Conservation (phyloP, 495 filamentous ascomycete species). For the Parachaetomium inaequale region DNA sequence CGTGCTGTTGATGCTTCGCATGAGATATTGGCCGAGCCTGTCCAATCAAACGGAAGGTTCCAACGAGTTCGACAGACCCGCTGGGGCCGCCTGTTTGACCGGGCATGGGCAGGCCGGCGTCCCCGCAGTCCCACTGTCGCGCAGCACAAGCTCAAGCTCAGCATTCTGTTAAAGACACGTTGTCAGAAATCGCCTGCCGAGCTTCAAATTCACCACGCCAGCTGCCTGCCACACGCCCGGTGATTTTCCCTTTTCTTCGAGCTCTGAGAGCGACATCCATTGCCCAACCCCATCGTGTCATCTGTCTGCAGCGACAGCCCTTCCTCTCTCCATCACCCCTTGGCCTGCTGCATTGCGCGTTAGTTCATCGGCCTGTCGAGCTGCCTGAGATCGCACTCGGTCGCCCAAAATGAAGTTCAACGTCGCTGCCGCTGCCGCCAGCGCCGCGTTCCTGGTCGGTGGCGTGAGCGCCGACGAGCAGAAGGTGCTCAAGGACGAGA, state of each 20-base stretch:
- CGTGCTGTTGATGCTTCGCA: background rate
- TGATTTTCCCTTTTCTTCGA: conserved; percentile 37
- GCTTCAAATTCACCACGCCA: conserved; percentile 36
- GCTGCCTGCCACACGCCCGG: conserved; percentile 27
- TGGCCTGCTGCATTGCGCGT: conserved; percentile 15
- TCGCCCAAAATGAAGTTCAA: conserved; percentile 65
- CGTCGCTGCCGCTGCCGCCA: conserved; percentile 65
- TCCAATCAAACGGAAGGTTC: conserved; percentile 23
- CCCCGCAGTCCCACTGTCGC: conserved; percentile 25
- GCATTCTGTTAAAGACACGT: conserved; percentile 35
- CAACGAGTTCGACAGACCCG: conserved; percentile 17
- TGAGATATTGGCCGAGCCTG: background rate
- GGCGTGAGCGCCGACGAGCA: conserved; percentile 71
- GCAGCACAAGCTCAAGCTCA: conserved; percentile 21
- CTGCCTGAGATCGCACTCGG: conserved; percentile 22
- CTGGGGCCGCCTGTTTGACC: conserved; percentile 23
- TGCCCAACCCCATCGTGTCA: conserved; percentile 22
- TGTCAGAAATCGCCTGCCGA: conserved; percentile 31
- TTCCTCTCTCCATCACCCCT: conserved; percentile 12
- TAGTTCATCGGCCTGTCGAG: conserved; percentile 16
- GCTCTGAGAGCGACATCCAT: conserved; percentile 44
- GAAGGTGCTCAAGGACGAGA: conserved; percentile 49
- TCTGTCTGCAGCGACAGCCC: conserved; percentile 25
- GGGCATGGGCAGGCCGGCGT: conserved; percentile 13
- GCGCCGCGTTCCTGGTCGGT: conserved; percentile 65